Evolutionary conservation across 371 early-diverging fungal species (phyloP), one percentile per base, ranked within the genome.

Genomic region (Modicella reniformis): DNA sequence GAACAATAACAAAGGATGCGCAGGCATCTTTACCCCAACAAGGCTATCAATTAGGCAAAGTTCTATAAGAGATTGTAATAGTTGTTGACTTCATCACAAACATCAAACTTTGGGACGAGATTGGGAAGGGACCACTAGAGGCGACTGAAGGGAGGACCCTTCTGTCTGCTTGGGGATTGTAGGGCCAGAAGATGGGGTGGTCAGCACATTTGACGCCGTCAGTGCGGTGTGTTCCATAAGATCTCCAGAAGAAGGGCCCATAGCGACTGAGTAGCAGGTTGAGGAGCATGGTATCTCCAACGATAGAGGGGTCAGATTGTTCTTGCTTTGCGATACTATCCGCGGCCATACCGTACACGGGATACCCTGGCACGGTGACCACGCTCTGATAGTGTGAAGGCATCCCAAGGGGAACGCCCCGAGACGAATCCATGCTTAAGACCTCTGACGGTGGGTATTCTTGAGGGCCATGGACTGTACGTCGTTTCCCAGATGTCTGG

Each of bases 321-420:
- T 52, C 55, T 2, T 61, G 58, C 59, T 52, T 30, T 15, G n/a
- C 23, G 23, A 28, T 23, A 2, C 28, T 57, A 53, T 25, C 21
- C 0, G 63, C 8, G 2, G 62, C 23, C 4, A 17, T 34, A 0
- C 66, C 75, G 25, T 53, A 75, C 0, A 70, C 58, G 3, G 65
- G 67, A 13, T 58, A 53, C 25, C 63, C 70, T 10, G 61, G 4
- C 0, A 53, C 40, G 30, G 33, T 54, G 7, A 66, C 64, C 15
- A 62, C 75, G n/a, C 59, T 0, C 21, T 70, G 75, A 44, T 66
- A 66, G 7, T 52, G 65, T 5, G 66, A 40, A 3, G 74, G 57
- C 0, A n/a, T n/a, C n/a, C n/a, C n/a, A n/a, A n/a, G n/a, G n/a
- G n/a, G n/a, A n/a, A 28, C 40, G 0, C 54, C 17, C 13, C 6